Evolutionary conservation across 306 rosid species (phyloP), one percentile per base, ranked within the genome.

Genomic region (Begonia peltatifolia): DNA sequence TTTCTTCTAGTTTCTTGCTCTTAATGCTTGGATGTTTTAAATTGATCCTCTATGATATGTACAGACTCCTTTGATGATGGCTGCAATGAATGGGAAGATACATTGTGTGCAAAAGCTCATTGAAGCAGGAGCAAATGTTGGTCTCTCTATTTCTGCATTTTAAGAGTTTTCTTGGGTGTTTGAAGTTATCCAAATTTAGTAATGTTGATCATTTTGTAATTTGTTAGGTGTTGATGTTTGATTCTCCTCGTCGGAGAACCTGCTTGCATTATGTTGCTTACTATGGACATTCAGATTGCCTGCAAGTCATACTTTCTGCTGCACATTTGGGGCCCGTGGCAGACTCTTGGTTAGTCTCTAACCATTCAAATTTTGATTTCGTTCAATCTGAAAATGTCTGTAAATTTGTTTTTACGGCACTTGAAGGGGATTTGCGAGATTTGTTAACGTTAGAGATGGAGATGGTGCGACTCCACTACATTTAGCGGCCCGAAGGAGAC

Each of bases 11-110:
- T 49, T 6, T 51, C 13, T 63, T 4, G 13, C 11, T 42, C 3
- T 10, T 49, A 55, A 47, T 53, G 53, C 35, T 55, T 46, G 10
- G 18, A 55, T 57, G 53, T 42, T 49, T 56, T 42, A 60, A 14
- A 42, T 46, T 53, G 50, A 14, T 61, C 46, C 17, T 12, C 49
- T 64, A 9, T 46, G 71, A 44, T 62, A 30, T 59, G 47, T 58
- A 42, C 51, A 88, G 94, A 88, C 94, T 11, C 93, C 96, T 4
- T 72, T 84, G 23, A 88, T 88, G 92, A 65, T 84, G 84, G 96
- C 96, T 59, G 81, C 73, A 63, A 84, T 81, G 82, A 76, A 75
- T 51, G 96, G 96, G 68, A 79, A 75, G 64, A 75, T 74, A 16
- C 66, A 73, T 9, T 79, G 93, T 20, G 85, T 68, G 64, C 72